Conservation (phyloP, 2,329 filamentous ascomycete genomes). For the Nemania abortiva region DNA sequence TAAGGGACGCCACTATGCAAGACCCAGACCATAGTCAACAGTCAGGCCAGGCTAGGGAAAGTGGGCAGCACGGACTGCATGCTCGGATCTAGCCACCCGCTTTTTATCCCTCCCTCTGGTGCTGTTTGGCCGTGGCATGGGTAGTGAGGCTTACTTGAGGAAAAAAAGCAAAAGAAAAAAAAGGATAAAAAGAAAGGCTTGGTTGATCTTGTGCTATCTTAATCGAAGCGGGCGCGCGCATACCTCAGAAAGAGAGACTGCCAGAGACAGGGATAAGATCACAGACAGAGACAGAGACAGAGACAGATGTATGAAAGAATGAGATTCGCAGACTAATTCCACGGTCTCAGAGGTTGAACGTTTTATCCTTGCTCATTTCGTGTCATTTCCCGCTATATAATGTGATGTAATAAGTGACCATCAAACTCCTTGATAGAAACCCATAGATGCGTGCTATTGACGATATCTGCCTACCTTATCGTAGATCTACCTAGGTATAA, state of each 20-base stretch:
- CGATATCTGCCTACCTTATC: neutral
- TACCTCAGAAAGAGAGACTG: neutral
- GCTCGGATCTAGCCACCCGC: too few species aligned
- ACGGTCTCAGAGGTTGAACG: neutral
- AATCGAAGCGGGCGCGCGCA: neutral
- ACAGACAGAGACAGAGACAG: neutral
- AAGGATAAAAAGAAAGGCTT: neutral
- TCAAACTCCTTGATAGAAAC: neutral
- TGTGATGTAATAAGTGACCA: neutral
- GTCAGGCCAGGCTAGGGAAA: neutral
- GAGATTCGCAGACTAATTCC: constrained; percentile 4
- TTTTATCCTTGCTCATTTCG: neutral
- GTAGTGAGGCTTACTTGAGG: neutral
- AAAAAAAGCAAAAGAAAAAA: neutral
- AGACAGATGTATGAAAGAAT: neutral
- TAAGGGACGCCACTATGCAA: neutral
- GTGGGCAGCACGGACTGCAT: neutral
- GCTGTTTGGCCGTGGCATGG: neutral
- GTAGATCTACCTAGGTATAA: too few species aligned
- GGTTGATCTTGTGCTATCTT: neutral
- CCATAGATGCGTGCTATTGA: neutral
- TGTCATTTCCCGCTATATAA: neutral
- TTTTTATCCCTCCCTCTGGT: neutral
- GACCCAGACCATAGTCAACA: neutral
- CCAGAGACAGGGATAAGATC: neutral